A percentile compares a stretch with the other conserved stretches of the same genome.
phyloP scores from a whole-genome alignment of 352 stramenopile species.

The Pythium coloratum region DNA sequence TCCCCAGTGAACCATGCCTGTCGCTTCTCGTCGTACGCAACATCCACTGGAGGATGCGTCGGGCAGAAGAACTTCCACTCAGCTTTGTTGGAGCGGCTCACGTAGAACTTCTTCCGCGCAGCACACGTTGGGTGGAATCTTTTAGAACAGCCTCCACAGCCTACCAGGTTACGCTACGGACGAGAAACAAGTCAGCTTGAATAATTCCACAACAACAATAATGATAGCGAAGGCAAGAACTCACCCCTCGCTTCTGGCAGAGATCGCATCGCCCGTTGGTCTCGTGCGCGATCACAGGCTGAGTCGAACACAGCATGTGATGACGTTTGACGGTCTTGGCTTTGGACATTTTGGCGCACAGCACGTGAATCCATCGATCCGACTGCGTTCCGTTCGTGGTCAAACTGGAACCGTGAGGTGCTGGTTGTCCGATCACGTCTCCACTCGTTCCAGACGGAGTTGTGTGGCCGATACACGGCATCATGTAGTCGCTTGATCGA shows the following conservation, averaged over 20 bases:
- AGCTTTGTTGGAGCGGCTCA: slow-evolving; percentile 51
- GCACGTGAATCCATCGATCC: slow-evolving; percentile 68
- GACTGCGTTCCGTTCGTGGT: slow-evolving; percentile 18
- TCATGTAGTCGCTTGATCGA: slow-evolving; percentile 73
- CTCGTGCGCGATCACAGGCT: slow-evolving; percentile 26
- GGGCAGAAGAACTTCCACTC: slow-evolving; percentile 85
- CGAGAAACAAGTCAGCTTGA: neutral
- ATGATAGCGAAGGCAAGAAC: neutral
- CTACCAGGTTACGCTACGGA: slow-evolving; percentile 46
- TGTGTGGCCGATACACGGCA: slow-evolving; percentile 51
- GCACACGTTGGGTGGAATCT: slow-evolving; percentile 78
- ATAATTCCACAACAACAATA: neutral
- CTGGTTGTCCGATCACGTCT: neutral
- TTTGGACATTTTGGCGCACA: slow-evolving; percentile 79
- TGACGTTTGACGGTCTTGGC: slow-evolving; percentile 61
- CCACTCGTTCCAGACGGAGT: neutral
- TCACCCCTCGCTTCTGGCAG: slow-evolving; percentile 49
- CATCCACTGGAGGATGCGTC: slow-evolving; percentile 55
- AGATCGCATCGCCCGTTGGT: slow-evolving; percentile 51
- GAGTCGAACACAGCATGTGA: slow-evolving; percentile 55
- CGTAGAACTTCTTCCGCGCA: slow-evolving; percentile 61
- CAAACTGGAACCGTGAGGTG: neutral
- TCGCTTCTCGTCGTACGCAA: slow-evolving; percentile 66
- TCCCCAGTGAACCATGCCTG: slow-evolving; percentile 82
- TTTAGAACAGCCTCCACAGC: slow-evolving; percentile 59